Base-by-base conservation (phyloP, 2,329 filamentous ascomycete species). In the Fusarium musae region DNA sequence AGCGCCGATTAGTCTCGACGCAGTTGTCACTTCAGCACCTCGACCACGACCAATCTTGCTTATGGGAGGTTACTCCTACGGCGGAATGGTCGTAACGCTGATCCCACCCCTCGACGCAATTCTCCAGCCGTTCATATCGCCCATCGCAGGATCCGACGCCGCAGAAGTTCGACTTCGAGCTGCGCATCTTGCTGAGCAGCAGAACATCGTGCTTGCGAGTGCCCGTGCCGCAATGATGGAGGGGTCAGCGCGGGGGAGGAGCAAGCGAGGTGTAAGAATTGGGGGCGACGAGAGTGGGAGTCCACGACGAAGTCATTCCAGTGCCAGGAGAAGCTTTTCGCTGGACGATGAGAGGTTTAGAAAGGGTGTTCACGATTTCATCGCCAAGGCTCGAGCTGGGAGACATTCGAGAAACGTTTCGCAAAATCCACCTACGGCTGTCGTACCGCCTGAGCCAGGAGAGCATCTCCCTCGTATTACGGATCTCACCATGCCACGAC, bases 21-120 rank as follows among this genome's bases (percentile, higher is more conserved):
- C 57, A 5, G 53, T 62, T 5, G n/a, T 49, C 5, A 58, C 26
- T 16, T 32, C 56, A 40, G 47, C 37, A 4, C 63, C 39, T 26
- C 63, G 43, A 8, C 39, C 21, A 5, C 75, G 72, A 4, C 83
- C 81, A 5, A 62, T 85, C 53, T 78, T 91, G 6, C 77, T 97
- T 9, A 85, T 96, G 11, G 92, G 89, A 4, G 95, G 95, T 17
- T 98, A 98, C 80, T 97, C 95, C 0, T 98, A 98, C 80, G 96
- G 96, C 47, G 93, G 94, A 9, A 88, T 97, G 78, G 89, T 98
- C 43, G 91, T 94, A 5, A 90, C 89, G 2, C 90, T 92, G 64
- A 87, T 97, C 0, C 93, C 94, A 0, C 85, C 90, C 0, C 82
- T 92, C 40, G 80, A 84, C 16, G 81, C 85, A 1, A 89, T 97